Conservation (phyloP, 192 early-diverging fungal species). For the Geosiphon pyriformis region DNA sequence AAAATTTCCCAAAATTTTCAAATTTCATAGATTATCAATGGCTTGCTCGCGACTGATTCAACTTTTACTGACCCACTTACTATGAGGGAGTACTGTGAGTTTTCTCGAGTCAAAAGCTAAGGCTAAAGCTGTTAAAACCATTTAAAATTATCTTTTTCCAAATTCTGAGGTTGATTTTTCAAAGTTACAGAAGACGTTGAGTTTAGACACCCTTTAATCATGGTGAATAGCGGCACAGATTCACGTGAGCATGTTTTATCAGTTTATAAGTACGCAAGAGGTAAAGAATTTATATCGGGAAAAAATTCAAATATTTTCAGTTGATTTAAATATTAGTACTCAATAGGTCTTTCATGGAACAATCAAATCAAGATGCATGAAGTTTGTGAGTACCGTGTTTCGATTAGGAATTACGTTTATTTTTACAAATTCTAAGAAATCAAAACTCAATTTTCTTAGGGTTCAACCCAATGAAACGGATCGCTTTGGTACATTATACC, state of each 20-base stretch:
- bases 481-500: neutral
- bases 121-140: too few species aligned
- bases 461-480: neutral
- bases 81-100: neutral
- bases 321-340: neutral
- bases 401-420: neutral
- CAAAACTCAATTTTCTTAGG: neutral
- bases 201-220: neutral
- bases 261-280: neutral
- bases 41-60: neutral
- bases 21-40: neutral
- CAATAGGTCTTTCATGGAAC: neutral
- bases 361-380: neutral
- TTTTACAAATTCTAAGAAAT: neutral
- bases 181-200: slow-evolving; percentile 1
- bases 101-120: too few species aligned
- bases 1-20: too few species aligned
- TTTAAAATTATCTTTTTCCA: neutral
- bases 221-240: neutral
- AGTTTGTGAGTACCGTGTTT: neutral
- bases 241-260: slow-evolving; percentile 1
- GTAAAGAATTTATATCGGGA: neutral
- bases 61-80: neutral
- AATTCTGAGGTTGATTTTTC: neutral
- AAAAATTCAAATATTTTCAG: neutral